A percentile compares a stretch with the other conserved stretches of the same genome.
These are phyloP conservation scores for Fusarium albidum DNA, from an alignment of 2,329 filamentous ascomycete genomes.

Conservation along the genomic window DNA sequence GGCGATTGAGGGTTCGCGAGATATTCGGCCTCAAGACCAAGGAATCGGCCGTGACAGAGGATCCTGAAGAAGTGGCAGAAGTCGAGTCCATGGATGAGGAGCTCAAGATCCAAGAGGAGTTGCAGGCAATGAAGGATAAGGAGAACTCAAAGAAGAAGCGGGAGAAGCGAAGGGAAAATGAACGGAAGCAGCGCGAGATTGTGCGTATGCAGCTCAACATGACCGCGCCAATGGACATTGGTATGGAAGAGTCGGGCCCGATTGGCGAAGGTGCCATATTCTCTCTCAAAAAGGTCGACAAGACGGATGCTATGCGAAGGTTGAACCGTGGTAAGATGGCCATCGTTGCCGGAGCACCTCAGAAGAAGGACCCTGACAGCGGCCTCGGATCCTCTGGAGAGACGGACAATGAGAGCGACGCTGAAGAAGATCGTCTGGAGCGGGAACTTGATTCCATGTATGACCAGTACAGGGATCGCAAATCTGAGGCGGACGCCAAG, in stretches of 20 bases:
- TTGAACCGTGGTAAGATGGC: conserved; percentile 78
- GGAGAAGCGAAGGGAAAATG: conserved; percentile 86
- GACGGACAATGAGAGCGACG: conserved; percentile 72
- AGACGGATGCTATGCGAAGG: conserved; percentile 72
- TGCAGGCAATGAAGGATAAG: conserved; percentile 83
- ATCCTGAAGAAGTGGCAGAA: conserved; percentile 76
- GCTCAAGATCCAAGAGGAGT: conserved; percentile 85
- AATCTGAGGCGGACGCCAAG: conserved; percentile 83
- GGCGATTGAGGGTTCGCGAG: conserved; percentile 88
- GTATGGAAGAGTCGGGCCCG: conserved; percentile 84
- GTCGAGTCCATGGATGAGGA: conserved; percentile 96
- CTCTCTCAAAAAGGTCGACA: conserved; percentile 81
- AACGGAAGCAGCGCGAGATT: conserved; percentile 92
- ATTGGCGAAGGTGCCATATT: conserved; percentile 87
- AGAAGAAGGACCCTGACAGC: conserved; percentile 65
- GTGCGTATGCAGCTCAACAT: conserved; percentile 98
- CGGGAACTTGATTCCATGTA: conserved; percentile 89
- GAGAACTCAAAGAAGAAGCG: conserved; percentile 81
- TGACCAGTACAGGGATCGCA: conserved; percentile 81
- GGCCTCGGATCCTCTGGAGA: conserved; percentile 63
- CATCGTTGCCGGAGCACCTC: conserved; percentile 64
- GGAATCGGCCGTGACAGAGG: conserved; percentile 60
- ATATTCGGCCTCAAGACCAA: conserved; percentile 88
- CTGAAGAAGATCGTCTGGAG: conserved; percentile 84
- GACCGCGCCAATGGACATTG: conserved; percentile 94